Evolutionary conservation across 352 stramenopile genomes (phyloP).

Genomic region (Pythium utonaiense): DNA sequence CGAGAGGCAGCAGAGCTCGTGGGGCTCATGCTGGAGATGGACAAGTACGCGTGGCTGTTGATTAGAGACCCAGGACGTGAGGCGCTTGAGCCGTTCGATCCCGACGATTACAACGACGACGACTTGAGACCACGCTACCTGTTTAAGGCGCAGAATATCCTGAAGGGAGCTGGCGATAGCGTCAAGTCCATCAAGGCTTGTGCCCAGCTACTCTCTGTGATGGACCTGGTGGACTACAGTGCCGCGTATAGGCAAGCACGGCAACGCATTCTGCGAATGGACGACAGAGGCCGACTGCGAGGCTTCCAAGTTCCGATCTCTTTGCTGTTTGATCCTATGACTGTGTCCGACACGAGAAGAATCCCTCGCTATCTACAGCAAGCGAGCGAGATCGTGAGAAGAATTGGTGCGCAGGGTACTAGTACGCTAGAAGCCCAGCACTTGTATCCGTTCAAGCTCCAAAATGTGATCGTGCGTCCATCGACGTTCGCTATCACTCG

Average conservation of each 20-base stretch:
- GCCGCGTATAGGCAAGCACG: background rate
- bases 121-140: slow-evolving; percentile 12
- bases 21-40: slow-evolving; percentile 9
- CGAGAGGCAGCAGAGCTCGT: slow-evolving; percentile 18
- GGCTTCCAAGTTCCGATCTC: slow-evolving; percentile 4
- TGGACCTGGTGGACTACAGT: background rate
- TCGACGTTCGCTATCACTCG: background rate
- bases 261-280: background rate
- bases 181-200: background rate
- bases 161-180: background rate
- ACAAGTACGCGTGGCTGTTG: slow-evolving; percentile 6
- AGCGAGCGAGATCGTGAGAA: background rate
- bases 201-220: background rate
- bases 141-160: slow-evolving; percentile 14
- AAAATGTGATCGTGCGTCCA: background rate
- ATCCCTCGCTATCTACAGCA: background rate
- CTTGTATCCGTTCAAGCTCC: background rate
- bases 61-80: background rate
- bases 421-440: background rate
- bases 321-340: background rate
- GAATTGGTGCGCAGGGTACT: background rate
- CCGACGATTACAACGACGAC: slow-evolving; percentile 13
- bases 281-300: background rate
- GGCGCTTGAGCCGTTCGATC: slow-evolving; percentile 8
- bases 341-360: background rate